These are phyloP conservation scores for Apiotrichum veenhuisii DNA, from an alignment of 1,284 basidiomycete species.

Conservation along the genomic window DNA sequence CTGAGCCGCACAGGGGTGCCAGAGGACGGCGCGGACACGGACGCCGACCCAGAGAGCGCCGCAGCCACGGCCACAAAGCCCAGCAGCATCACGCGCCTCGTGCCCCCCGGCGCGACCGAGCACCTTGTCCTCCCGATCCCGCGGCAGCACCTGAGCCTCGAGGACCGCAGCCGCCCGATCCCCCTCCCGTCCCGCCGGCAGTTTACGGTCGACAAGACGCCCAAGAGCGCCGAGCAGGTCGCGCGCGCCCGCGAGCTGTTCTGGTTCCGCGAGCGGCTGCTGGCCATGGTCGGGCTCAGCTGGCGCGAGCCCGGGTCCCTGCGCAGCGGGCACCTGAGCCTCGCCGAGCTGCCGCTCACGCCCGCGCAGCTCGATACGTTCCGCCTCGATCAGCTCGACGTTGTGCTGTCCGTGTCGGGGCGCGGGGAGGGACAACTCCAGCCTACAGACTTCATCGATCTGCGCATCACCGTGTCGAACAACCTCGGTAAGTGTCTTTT, in stretches of 20 bases:
- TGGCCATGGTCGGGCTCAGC: conserved; percentile 62
- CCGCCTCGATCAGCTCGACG: conserved; percentile 61
- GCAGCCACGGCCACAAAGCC: too few species aligned
- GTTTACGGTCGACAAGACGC: conserved; percentile 77
- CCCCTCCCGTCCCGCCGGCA: conserved; percentile 84
- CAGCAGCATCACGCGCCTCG: conserved; percentile 56
- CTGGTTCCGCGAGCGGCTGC: conserved; percentile 87
- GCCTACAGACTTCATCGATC: conserved; percentile 57
- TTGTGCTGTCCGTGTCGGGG: conserved; percentile 49
- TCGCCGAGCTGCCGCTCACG: conserved; percentile 71
- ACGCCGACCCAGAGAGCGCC: conserved; percentile 38
- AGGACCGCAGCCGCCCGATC: conserved; percentile 63
- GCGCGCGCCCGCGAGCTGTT: conserved; percentile 70
- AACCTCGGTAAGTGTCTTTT: conserved; percentile 44
- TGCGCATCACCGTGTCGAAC: conserved; percentile 57
- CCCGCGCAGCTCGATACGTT: conserved; percentile 70
- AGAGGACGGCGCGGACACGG: not conserved
- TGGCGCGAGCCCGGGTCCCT: conserved; percentile 84
- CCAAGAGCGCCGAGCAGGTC: conserved; percentile 60
- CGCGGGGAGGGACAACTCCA: conserved; percentile 33
- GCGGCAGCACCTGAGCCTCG: conserved; percentile 61
- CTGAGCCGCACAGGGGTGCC: conserved; percentile 55
- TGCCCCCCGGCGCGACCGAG: conserved; percentile 78
- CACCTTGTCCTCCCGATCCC: conserved; percentile 73
- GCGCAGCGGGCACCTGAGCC: conserved; percentile 67